A percentile compares a stretch with the other conserved stretches of the same genome.
phyloP scores from a whole-genome alignment of 192 early-diverging fungal genomes.

The Gaertneriomyces semiglobifer region DNA sequence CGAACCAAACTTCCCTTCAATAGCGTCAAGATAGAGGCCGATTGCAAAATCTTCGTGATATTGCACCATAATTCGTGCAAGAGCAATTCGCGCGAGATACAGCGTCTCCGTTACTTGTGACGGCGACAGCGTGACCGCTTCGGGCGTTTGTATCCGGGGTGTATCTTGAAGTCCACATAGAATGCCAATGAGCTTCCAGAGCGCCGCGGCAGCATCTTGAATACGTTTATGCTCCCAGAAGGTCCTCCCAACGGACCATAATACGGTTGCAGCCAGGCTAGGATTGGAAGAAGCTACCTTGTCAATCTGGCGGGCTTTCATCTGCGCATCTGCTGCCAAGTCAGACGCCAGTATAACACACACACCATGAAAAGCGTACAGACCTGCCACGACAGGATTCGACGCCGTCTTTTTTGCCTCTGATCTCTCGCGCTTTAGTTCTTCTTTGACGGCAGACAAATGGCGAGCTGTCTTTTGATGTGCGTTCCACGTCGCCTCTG shows the following conservation, averaged over 20 bases:
- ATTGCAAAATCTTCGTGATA: constrained; percentile 13
- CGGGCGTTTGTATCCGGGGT: neutral
- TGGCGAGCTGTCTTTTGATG: constrained; percentile 24
- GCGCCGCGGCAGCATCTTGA: constrained; percentile 6
- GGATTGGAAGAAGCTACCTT: constrained; percentile 10
- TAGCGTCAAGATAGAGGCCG: constrained; percentile 7
- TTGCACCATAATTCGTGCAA: constrained; percentile 7
- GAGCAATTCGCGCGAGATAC: constrained; percentile 10
- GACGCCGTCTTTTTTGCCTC: neutral
- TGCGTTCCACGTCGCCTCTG: constrained; percentile 8
- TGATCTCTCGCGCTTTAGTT: neutral
- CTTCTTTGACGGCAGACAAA: constrained; percentile 10
- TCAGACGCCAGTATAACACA: neutral
- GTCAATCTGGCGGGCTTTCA: constrained; percentile 5
- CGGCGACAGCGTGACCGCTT: constrained; percentile 1
- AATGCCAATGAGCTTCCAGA: constrained; percentile 9
- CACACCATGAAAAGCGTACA: neutral
- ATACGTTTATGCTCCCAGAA: constrained; percentile 5
- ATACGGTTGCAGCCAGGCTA: constrained; percentile 9
- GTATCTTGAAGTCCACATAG: neutral
- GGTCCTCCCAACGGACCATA: constrained; percentile 3
- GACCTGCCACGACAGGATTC: neutral
- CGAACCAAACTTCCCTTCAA: constrained; percentile 5
- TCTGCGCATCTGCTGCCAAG: neutral
- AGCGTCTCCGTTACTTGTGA: constrained; percentile 16